Percentiles rank a stretch among this genome's conserved stretches.
Evolutionary conservation across 768 basidiomycete genomes (phyloP).

Genomic region (Leccinum obscurum): DNA sequence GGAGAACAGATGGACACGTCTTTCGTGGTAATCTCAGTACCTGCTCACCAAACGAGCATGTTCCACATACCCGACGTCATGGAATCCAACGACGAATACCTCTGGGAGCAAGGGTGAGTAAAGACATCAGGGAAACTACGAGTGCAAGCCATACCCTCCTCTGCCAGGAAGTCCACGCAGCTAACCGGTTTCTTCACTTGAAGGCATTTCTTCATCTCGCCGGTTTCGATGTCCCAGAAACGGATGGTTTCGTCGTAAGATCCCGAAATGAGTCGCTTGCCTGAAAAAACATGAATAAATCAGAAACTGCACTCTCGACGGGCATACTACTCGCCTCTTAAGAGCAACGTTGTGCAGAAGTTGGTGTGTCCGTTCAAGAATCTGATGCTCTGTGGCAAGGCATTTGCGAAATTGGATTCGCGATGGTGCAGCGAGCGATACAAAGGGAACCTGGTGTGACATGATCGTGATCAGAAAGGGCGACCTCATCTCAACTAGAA

Average conservation of each 20-base stretch:
- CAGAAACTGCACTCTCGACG: not conserved
- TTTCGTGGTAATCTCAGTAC: conserved; percentile 27
- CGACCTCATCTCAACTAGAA: not conserved
- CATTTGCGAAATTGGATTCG: conserved; percentile 80
- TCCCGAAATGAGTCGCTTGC: conserved; percentile 82
- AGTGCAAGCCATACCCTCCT: conserved; percentile 56
- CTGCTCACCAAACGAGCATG: not conserved
- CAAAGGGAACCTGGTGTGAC: conserved; percentile 51
- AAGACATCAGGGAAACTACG: not conserved
- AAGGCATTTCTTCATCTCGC: conserved; percentile 70
- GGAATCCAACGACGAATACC: conserved; percentile 91
- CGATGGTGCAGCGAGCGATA: conserved; percentile 83
- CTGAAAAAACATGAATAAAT: conserved; percentile 27
- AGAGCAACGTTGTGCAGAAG: conserved; percentile 80
- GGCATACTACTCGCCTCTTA: conserved; percentile 44
- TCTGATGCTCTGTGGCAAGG: conserved; percentile 70
- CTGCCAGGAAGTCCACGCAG: conserved; percentile 82
- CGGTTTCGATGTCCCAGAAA: conserved; percentile 82
- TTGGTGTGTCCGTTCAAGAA: conserved; percentile 85
- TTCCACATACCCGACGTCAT: conserved; percentile 76
- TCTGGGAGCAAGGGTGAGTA: conserved; percentile 42
- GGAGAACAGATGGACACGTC: conserved; percentile 87
- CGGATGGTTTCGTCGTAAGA: conserved; percentile 91
- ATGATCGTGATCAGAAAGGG: not conserved
- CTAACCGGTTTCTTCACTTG: conserved; percentile 88